Percentiles rank a stretch among this genome's conserved stretches.
These are phyloP conservation scores for Pseudocercospora pini-densiflorae DNA, from an alignment of 2,329 filamentous ascomycete species.

Conservation along the genomic window DNA sequence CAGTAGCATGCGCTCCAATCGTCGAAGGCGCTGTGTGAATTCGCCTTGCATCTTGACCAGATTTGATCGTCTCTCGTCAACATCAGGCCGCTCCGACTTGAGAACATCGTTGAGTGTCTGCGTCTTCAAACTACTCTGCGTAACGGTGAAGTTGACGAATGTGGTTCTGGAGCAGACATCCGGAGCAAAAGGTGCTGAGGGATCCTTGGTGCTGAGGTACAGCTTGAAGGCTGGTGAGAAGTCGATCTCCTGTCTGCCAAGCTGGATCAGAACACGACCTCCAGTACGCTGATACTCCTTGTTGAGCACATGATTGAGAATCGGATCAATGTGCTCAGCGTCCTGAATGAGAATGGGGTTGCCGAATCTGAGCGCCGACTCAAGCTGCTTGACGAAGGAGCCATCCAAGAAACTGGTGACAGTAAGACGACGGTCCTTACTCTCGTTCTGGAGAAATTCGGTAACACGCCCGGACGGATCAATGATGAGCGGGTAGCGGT, in stretches of 20 bases:
- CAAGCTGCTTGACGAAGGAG: conserved; percentile 96
- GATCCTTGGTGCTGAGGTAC: conserved; percentile 93
- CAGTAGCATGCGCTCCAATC: conserved; percentile 90
- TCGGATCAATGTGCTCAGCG: conserved; percentile 94
- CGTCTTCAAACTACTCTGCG: conserved; percentile 96
- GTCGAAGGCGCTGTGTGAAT: conserved; percentile 96
- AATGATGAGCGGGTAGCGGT: conserved; percentile 96
- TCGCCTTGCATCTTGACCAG: conserved; percentile 99
- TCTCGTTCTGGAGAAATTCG: conserved; percentile 94
- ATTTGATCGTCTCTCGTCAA: conserved; percentile 94
- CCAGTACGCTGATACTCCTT: conserved; percentile 99
- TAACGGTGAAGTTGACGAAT: conserved; percentile 99
- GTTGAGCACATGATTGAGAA: conserved; percentile 97
- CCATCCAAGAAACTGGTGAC: conserved; percentile 98
- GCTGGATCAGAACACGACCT: conserved; percentile 95
- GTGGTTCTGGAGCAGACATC: conserved; percentile 98
- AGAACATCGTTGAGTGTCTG: conserved; percentile 97
- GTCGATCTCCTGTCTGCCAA: conserved; percentile 98
- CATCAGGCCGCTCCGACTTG: conserved; percentile 95
- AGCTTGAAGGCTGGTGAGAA: conserved; percentile 97
- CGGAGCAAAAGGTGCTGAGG: conserved; percentile 91
- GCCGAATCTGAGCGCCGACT: conserved; percentile 95
- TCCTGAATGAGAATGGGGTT: conserved; percentile 99
- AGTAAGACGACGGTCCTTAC: conserved; percentile 88
- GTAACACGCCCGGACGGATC: conserved; percentile 94